Percentiles rank a stretch among this genome's conserved stretches.
Conservation (phyloP, 2,329 filamentous ascomycete genomes). For the Cercospora sp. region DNA sequence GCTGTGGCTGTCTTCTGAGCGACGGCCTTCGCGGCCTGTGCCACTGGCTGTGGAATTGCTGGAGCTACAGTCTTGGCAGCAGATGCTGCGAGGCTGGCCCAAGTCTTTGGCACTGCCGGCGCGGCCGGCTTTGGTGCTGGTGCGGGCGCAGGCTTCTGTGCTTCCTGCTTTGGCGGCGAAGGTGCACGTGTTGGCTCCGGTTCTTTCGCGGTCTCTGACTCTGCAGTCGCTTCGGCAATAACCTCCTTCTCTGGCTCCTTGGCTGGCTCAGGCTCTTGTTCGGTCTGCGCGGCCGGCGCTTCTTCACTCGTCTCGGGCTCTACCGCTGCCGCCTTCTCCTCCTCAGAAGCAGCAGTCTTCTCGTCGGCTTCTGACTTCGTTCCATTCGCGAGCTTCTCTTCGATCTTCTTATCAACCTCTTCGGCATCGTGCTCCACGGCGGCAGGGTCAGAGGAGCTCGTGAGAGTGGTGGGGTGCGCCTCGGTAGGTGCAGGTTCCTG, state of each 20-base stretch:
- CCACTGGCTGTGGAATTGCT: constrained; percentile 38
- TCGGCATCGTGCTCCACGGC: constrained; percentile 47
- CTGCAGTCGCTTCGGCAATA: constrained; percentile 43
- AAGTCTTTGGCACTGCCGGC: constrained; percentile 61
- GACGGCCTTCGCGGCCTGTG: constrained; percentile 28
- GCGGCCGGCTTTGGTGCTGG: constrained; percentile 55
- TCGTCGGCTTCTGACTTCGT: constrained; percentile 36
- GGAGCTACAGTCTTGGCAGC: constrained; percentile 41
- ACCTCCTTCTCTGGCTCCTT: constrained; percentile 30
- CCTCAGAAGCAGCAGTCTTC: constrained; percentile 36
- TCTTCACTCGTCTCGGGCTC: constrained; percentile 40
- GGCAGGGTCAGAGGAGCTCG: constrained; percentile 40
- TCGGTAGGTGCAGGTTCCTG: constrained; percentile 46
- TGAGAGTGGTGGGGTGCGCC: constrained; percentile 33
- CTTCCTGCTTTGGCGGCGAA: constrained; percentile 39
- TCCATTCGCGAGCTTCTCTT: constrained; percentile 55
- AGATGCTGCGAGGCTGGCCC: constrained; percentile 69
- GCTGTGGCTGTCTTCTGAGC: constrained; percentile 30
- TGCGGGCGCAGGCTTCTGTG: constrained; percentile 55
- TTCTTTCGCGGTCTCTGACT: constrained; percentile 63
- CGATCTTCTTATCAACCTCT: constrained; percentile 71
- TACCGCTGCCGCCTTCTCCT: constrained; percentile 29
- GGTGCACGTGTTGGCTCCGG: constrained; percentile 56
- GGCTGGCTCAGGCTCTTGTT: constrained; percentile 42
- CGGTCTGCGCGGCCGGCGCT: constrained; percentile 22